Evolutionary conservation across 2,329 filamentous ascomycete species (phyloP), one percentile per base, ranked within the genome.

Genomic region (Claviceps citrina): DNA sequence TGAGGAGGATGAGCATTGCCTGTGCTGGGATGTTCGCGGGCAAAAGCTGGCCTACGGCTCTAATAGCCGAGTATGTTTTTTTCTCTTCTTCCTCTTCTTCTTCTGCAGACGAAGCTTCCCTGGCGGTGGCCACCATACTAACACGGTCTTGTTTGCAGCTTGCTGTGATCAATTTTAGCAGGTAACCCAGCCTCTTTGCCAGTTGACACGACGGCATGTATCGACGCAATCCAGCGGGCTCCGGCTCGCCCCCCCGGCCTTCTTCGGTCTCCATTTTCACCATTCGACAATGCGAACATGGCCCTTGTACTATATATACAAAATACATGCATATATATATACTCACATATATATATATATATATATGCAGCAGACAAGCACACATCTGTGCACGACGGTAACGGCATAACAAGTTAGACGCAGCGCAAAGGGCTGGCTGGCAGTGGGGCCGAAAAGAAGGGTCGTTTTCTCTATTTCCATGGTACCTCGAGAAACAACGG

Each of bases 1-100:
- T 18, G 73, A 77, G 33, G 73, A 77, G 47, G 70, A 76, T 34
- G 68, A 71, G 44, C 71, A 78, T 48, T 77, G 71, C 41, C 52
- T 79, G 15, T 69, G 67, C 46, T 80, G 76, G 76, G 74, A 79
- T 55, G 62, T 68, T 4, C 67, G 68, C 38, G 76, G 76, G 5
- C 68, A 73, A 45, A 76, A 72, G 49, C 59, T 80, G 42, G 75
- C 75, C 0, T 79, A 78, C 52, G 76, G 74, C 13, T 68, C 71
- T 5, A 78, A 76, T 49, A 78, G 68, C 49, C 62, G 70, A 52
- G 74, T 78, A 65, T 55, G 73, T 67, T 10, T 8, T 26, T 26
- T 6, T 19, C 9, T 10, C 13, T 18, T 20, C 10, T 8, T 27
- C 16, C 16, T 20, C 2, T 2, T n/a, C 12, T n/a, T 20, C 13